Percentiles rank a stretch among this genome's conserved stretches.
Evolutionary conservation across 1,139 yeast species (phyloP).

Genomic region (Zygotorulaspora mrakii): DNA sequence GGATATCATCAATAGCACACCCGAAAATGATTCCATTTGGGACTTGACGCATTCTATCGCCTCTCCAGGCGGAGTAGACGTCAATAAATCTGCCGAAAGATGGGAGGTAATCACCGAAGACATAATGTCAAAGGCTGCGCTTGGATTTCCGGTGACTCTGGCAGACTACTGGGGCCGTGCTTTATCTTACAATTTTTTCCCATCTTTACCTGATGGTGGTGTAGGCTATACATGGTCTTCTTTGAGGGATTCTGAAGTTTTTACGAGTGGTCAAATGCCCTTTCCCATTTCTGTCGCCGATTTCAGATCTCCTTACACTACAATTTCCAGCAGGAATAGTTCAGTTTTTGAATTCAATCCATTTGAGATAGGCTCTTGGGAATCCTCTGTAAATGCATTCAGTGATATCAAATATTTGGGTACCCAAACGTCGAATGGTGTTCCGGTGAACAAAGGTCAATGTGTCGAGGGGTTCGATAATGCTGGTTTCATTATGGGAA

Average conservation of each 20-base stretch:
- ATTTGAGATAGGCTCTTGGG: conserved; percentile 85
- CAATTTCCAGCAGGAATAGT: conserved; percentile 54
- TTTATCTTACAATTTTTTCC: conserved; percentile 63
- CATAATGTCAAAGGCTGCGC: conserved; percentile 50
- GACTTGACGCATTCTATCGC: conserved; percentile 55
- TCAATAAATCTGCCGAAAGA: conserved; percentile 53
- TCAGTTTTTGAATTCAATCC: conserved; percentile 77
- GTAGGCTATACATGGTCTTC: conserved; percentile 65
- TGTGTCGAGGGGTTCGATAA: conserved; percentile 71
- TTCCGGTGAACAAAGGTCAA: conserved; percentile 37
- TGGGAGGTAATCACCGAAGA: conserved; percentile 39
- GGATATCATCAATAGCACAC: conserved; percentile 43
- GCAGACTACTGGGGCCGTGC: conserved; percentile 84
- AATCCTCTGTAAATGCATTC: conserved; percentile 63
- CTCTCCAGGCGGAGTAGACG: conserved; percentile 63
- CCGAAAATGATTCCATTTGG: conserved; percentile 58
- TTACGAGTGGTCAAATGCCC: conserved; percentile 62
- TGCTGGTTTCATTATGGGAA: conserved; percentile 69
- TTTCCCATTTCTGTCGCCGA: conserved; percentile 75
- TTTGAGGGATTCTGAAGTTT: conserved; percentile 40
- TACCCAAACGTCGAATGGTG: conserved; percentile 54
- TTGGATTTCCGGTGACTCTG: conserved; percentile 63
- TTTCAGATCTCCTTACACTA: conserved; percentile 65
- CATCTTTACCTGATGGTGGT: conserved; percentile 50
- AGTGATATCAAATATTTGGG: conserved; percentile 68